phyloP scores from a whole-genome alignment of 2,329 filamentous ascomycete genomes.

The Colletotrichum sp. region DNA sequence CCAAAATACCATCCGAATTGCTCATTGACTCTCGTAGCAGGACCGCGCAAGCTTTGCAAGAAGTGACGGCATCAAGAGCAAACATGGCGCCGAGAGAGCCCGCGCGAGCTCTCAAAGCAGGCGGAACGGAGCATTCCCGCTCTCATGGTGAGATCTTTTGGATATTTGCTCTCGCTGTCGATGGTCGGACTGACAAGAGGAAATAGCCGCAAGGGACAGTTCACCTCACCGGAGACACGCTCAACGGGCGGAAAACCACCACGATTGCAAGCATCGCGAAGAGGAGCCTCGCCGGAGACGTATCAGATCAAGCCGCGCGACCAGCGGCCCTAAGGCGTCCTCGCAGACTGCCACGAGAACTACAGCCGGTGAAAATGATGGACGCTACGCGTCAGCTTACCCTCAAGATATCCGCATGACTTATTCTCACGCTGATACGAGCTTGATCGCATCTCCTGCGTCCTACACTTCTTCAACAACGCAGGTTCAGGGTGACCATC shows the following conservation, averaged over 20 bases:
- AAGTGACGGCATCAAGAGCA: not conserved
- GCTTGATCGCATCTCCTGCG: not conserved
- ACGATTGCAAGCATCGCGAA: not conserved
- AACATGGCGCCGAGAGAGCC: not conserved
- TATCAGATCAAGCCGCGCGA: conserved; percentile 12
- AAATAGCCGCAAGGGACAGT: not conserved
- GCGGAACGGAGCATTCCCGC: not conserved
- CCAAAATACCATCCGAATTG: not conserved
- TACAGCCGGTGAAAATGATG: not conserved
- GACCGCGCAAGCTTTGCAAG: not conserved
- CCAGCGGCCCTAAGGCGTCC: not conserved
- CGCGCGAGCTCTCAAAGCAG: not conserved
- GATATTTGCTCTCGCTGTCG: not conserved
- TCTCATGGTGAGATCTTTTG: not conserved
- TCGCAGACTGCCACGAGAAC: not conserved
- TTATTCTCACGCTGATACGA: not conserved
- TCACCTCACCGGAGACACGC: not conserved
- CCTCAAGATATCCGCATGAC: not conserved
- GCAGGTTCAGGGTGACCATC: not conserved
- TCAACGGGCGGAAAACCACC: not conserved
- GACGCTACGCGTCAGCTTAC: not conserved
- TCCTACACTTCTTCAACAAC: not conserved
- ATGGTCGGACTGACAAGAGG: not conserved
- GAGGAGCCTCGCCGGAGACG: conserved; percentile 12
- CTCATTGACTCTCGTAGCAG: not conserved